A percentile compares a stretch with the other conserved stretches of the same genome.
Conservation (phyloP, 2,329 filamentous ascomycete species). For the Trichoderma semiorbis region DNA sequence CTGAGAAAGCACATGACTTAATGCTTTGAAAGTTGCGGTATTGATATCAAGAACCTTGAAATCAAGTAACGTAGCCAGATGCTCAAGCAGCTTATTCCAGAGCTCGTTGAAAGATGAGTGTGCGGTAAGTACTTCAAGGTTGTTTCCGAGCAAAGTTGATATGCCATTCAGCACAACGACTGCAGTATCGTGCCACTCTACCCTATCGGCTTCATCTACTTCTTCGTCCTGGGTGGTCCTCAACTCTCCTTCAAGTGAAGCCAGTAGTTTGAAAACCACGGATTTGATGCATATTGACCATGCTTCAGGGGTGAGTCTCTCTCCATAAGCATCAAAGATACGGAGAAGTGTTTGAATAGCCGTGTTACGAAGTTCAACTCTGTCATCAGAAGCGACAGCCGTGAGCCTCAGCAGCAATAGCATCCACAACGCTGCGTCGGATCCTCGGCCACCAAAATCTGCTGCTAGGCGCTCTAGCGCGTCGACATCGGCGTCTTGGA, state of each 20-base stretch:
- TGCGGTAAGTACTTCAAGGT: conserved; percentile 67
- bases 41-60: conserved; percentile 66
- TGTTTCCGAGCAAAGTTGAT: conserved; percentile 69
- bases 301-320: conserved; percentile 69
- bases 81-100: conserved; percentile 70
- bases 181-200: conserved; percentile 71
- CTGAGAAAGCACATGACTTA: conserved; percentile 60
- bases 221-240: conserved; percentile 36
- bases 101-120: conserved; percentile 66
- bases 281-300: conserved; percentile 82
- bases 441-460: conserved; percentile 55
- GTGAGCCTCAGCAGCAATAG: conserved; percentile 69
- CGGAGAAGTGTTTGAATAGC: conserved; percentile 87
- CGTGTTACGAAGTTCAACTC: conserved; percentile 76
- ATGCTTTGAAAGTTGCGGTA: conserved; percentile 65
- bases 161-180: conserved; percentile 71
- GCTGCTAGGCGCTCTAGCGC: conserved; percentile 59
- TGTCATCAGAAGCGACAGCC: conserved; percentile 65
- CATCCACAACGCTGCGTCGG: conserved; percentile 74
- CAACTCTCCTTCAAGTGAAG: conserved; percentile 62
- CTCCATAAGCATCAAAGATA: conserved; percentile 88
- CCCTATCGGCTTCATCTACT: conserved; percentile 41
- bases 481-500: conserved; percentile 45
- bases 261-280: conserved; percentile 75
- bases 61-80: conserved; percentile 62